Evolutionary conservation across 139 green algal genomes (phyloP), one percentile per base, ranked within the genome.

Genomic region (Coelastrella sp.): DNA sequence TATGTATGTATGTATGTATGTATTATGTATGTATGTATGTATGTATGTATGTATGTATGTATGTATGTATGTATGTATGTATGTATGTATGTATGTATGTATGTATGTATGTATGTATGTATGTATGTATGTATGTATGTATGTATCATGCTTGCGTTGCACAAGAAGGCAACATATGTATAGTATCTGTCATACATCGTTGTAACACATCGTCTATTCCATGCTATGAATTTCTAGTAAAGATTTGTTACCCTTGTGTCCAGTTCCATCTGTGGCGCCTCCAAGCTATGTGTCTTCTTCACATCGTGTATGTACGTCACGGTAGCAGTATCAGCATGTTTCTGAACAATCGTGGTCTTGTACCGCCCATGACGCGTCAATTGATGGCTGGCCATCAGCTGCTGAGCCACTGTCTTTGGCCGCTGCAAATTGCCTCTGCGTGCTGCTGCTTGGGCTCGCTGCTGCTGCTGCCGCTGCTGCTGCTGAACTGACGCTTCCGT

Each of bases 321-420:
- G 2, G 48, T 34, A 25, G 50, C 37, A 3, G 48, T 64, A 32
- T 86, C 81, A 27, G 81, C 19, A 35, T 86, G 81, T 2, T 17
- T 68, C 25, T 60, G 27, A 51, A 86, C 81, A 15, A 86, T 57
- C 2, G 81, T 86, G 23, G 34, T 48, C 37, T 34, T 72, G 81
- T 60, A 81, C 5, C 81, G 38, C 0, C 68, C 53, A 73, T 78
- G 64, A 23, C 79, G 79, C 1, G 73, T 68, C 32, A 79, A 25
- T 1, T 66, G 43, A 41, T 79, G 63, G 72, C 72, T 43, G 53
- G 53, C 53, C 27, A 88, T 37, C 15, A 88, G 40, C 21, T 78
- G 77, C 41, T 85, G 73, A 8, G 73, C 73, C 3, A 81, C 23
- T 25, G 73, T 73, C 11, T 73, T 38, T 2, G 53, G n/a, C 23